Evolutionary conservation across 192 early-diverging fungal species (phyloP).

Genomic region (Coemansia sp.): DNA sequence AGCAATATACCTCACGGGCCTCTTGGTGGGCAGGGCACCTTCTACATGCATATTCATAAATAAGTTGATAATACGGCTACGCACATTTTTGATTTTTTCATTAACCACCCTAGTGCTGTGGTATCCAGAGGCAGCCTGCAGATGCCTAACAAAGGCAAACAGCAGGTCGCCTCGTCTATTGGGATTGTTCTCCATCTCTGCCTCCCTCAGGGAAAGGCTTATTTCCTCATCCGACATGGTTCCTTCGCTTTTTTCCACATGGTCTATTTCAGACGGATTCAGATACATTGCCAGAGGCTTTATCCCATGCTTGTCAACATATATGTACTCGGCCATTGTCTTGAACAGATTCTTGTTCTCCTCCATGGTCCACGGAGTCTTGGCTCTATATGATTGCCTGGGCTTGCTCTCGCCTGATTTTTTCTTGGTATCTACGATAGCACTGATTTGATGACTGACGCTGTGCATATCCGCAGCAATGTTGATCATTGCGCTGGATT

Average conservation of each 20-base stretch:
- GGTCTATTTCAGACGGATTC: conserved; percentile 33
- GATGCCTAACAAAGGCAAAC: conserved; percentile 32
- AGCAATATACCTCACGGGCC: conserved; percentile 34
- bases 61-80: conserved; percentile 38
- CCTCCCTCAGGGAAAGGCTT: conserved; percentile 20
- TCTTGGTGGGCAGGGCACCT: conserved; percentile 25
- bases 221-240: conserved; percentile 32
- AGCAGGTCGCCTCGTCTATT: conserved; percentile 31
- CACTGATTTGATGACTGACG: background rate
- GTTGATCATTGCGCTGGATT: background rate
- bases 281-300: conserved; percentile 44
- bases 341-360: conserved; percentile 37
- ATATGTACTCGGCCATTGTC: conserved; percentile 50
- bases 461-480: background rate
- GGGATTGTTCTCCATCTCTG: conserved; percentile 24
- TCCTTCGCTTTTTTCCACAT: conserved; percentile 24
- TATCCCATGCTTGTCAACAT: conserved; percentile 39
- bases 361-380: conserved; percentile 38
- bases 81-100: conserved; percentile 48
- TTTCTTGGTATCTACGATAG: background rate
- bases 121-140: conserved; percentile 35
- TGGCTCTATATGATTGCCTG: conserved; percentile 13
- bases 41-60: conserved; percentile 39
- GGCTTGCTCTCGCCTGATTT: background rate
- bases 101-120: conserved; percentile 31